Percentiles rank a stretch among this genome's conserved stretches.
Conservation (phyloP, 2,329 filamentous ascomycete genomes). For the Aspergillus arachidicola region DNA sequence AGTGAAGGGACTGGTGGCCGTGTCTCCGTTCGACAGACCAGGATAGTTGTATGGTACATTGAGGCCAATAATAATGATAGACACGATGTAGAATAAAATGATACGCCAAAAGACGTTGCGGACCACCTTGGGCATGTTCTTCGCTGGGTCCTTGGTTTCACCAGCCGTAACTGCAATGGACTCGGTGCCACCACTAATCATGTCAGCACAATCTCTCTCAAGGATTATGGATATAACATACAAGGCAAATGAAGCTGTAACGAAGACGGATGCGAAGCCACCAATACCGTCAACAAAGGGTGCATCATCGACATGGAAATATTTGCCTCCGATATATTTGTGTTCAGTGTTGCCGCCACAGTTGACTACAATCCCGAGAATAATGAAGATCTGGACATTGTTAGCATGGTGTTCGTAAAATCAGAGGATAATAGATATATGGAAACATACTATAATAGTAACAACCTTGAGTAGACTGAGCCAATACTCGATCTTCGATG, state of each 20-base stretch:
- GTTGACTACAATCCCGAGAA: conserved; percentile 64
- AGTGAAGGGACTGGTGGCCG: conserved; percentile 58
- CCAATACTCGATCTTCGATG: conserved; percentile 42
- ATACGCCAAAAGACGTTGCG: conserved; percentile 69
- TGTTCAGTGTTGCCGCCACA: conserved; percentile 58
- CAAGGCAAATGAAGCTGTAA: conserved; percentile 65
- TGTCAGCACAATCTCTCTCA: conserved; percentile 12
- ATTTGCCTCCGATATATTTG: conserved; percentile 60
- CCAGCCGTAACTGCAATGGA: conserved; percentile 68
- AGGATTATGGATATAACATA: conserved; percentile 21
- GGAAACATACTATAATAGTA: conserved; percentile 41
- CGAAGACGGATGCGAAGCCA: conserved; percentile 67
- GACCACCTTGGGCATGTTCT: conserved; percentile 63
- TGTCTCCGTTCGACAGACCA: conserved; percentile 45
- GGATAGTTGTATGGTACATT: conserved; percentile 61
- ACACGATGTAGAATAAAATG: conserved; percentile 57
- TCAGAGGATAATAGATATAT: no score
- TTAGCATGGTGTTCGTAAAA: conserved; percentile 38
- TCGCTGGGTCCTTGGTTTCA: conserved; percentile 65
- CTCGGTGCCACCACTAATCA: conserved; percentile 58
- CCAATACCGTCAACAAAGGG: conserved; percentile 68
- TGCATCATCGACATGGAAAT: conserved; percentile 62
- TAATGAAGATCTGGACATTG: conserved; percentile 57
- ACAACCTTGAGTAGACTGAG: conserved; percentile 46
- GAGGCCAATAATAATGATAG: conserved; percentile 59